Conservation (phyloP, 2,329 filamentous ascomycete genomes). For the Trichoderma sp. region DNA sequence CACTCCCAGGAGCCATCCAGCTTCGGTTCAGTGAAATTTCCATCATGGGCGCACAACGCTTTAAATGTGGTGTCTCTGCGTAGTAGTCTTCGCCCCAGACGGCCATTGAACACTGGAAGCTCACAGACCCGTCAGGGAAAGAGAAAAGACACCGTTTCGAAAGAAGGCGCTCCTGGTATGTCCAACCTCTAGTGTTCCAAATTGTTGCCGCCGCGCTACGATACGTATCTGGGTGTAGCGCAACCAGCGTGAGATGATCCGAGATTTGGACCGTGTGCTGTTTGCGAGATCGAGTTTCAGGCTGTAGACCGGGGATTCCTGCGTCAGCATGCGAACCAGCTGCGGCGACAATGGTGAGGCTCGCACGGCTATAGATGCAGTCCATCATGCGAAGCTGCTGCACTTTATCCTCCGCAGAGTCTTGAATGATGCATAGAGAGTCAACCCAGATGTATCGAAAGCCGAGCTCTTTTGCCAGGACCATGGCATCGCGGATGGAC, state of each 20-base stretch:
- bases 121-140: slow-evolving; percentile 12
- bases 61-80: slow-evolving; percentile 1
- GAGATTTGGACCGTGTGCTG: slow-evolving; percentile 10
- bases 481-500: slow-evolving; percentile 24
- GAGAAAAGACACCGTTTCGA: slow-evolving; percentile 17
- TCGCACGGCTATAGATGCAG: slow-evolving; percentile 21
- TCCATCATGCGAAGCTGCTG: slow-evolving; percentile 25
- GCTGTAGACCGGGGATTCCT: slow-evolving; percentile 6
- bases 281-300: background rate
- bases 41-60: slow-evolving; percentile 17
- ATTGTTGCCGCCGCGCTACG: slow-evolving; percentile 4
- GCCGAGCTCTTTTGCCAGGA: slow-evolving; percentile 16
- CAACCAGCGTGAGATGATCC: background rate
- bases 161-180: slow-evolving; percentile 20
- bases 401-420: slow-evolving; percentile 5
- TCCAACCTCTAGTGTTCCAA: slow-evolving; percentile 20
- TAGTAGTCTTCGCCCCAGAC: slow-evolving; percentile 18
- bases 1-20: slow-evolving; percentile 13
- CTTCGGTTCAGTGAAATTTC: slow-evolving; percentile 20
- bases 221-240: slow-evolving; percentile 4
- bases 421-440: slow-evolving; percentile 26
- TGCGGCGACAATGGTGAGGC: slow-evolving; percentile 24
- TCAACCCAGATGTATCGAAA: slow-evolving; percentile 27
- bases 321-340: slow-evolving; percentile 16
- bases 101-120: slow-evolving; percentile 21